These are phyloP conservation scores for Vitis hybrid DNA, from an alignment of 177 flowering plant species.

Conservation along the genomic window DNA sequence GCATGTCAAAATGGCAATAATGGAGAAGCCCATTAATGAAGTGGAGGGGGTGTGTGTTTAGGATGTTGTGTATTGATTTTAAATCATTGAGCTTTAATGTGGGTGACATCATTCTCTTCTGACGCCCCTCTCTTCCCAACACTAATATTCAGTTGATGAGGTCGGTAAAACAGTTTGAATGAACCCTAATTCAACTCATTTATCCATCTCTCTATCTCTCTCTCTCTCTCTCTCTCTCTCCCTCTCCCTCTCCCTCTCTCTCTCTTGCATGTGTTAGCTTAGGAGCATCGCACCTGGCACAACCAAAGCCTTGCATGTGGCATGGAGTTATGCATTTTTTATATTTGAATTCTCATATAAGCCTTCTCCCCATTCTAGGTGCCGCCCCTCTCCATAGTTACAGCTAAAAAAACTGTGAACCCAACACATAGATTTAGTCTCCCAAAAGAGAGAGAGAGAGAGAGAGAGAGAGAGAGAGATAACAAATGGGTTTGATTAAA, in stretches of 20 bases:
- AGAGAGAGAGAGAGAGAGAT: not conserved
- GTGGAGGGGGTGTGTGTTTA: not conserved
- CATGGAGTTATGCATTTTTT: conserved; percentile 12
- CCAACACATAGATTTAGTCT: conserved; percentile 9
- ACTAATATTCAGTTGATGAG: conserved; percentile 38
- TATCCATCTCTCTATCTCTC: no score
- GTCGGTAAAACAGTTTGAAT: conserved; percentile 36
- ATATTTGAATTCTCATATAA: conserved; percentile 6
- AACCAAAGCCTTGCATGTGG: conserved; percentile 42
- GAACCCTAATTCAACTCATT: conserved; percentile 5
- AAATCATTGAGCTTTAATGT: conserved; percentile 1
- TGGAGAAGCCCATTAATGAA: conserved; percentile 6
- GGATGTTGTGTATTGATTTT: not conserved
- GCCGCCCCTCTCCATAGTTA: conserved; percentile 23
- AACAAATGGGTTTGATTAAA: no score
- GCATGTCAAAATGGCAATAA: not conserved
- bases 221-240: no score
- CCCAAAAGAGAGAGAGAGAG: not conserved
- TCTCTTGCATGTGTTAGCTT: conserved; percentile 23
- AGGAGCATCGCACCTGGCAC: conserved; percentile 55
- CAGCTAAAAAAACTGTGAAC: not conserved
- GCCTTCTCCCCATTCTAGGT: conserved; percentile 23
- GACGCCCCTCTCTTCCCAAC: conserved; percentile 26
- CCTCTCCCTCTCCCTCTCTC: not conserved
- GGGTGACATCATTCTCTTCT: conserved; percentile 2